Evolutionary conservation across 2,329 filamentous ascomycete species (phyloP), one percentile per base, ranked within the genome.

Genomic region (Colletotrichum sp.): DNA sequence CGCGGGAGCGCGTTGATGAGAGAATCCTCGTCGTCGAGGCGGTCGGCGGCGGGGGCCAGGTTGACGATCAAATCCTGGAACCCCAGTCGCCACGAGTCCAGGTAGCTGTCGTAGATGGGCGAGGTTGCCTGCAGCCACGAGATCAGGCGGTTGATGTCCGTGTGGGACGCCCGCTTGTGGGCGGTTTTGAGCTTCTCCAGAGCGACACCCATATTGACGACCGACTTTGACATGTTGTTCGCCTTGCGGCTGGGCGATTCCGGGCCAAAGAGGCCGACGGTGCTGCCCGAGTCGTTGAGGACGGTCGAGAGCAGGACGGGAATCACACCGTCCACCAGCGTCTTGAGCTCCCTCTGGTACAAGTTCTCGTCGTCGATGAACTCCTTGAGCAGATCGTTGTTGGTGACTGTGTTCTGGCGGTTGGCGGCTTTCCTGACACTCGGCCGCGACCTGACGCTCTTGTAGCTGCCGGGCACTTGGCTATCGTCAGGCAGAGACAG

Each of bases 31-130:
- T 93, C 92, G 39, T 93, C 92, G 3, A 84, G 80, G 2, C 80
- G 80, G 18, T 85, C 86, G 3, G 86, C 85, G 6, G 92, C 91
- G 9, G 95, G 94, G 2, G 95, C 96, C 39, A 99, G 91, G 82
- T 98, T 99, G 80, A 99, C 95, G 66, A 99, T 93, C 24, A 99
- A 92, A 82, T 98, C 96, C 81, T 98, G 94, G 84, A 99, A 99
- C 1, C 97, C 97, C 64, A 99, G 90, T 34, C 96, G 91, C 97
- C 97, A 99, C 9, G 94, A 93, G 81, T 92, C 92, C 36, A 99
- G 89, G 82, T 99, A 99, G 81, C 95, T 93, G 76, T 92, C 89
- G 82, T 99, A 99, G 12, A 96, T 90, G 71, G 93, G 92, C 61
- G 94, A 92, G 1, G 95, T 93, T 24, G 91, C 92, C 72, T 95